A percentile compares a stretch with the other conserved stretches of the same genome.
These are phyloP conservation scores for Fomitopsis palustris DNA, from an alignment of 1,284 basidiomycete genomes.

Conservation along the genomic window DNA sequence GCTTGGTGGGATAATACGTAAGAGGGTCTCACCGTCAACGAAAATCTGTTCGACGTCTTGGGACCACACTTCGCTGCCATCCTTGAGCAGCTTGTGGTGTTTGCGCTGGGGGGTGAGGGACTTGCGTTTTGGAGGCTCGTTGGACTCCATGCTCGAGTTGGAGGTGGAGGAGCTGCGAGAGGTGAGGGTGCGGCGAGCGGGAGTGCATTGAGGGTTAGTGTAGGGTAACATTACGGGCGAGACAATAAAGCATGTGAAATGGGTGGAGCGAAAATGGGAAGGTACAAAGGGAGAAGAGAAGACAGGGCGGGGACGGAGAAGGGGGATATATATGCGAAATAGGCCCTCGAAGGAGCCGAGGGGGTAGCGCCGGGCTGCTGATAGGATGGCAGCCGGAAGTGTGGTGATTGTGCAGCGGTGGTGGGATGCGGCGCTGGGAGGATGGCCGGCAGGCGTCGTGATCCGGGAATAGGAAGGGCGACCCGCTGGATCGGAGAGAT, in stretches of 20 bases:
- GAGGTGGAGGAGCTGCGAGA: slow-evolving; percentile 21
- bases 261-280: slow-evolving; percentile 21
- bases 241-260: slow-evolving; percentile 19
- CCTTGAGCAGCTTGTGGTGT: slow-evolving; percentile 78
- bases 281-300: slow-evolving; percentile 26
- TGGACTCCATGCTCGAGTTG: slow-evolving; percentile 23
- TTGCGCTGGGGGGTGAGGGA: slow-evolving; percentile 74
- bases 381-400: slow-evolving; percentile 9
- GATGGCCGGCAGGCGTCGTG: slow-evolving; percentile 26
- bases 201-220: slow-evolving; percentile 22
- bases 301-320: slow-evolving; percentile 21
- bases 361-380: slow-evolving; percentile 8
- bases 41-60: slow-evolving; percentile 70
- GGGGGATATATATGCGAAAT: slow-evolving; percentile 25
- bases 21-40: slow-evolving; percentile 53
- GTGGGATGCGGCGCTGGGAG: slow-evolving; percentile 16
- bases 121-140: slow-evolving; percentile 20
- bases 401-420: slow-evolving; percentile 1
- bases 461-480: slow-evolving; percentile 38
- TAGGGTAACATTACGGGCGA: slow-evolving; percentile 26
- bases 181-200: slow-evolving; percentile 17
- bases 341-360: slow-evolving; percentile 12
- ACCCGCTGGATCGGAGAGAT: slow-evolving; percentile 35
- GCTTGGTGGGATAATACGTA: not conserved
- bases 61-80: slow-evolving; percentile 81